These are phyloP conservation scores for Colletotrichum zoysiae DNA, from an alignment of 2,329 filamentous ascomycete species.

Conservation along the genomic window DNA sequence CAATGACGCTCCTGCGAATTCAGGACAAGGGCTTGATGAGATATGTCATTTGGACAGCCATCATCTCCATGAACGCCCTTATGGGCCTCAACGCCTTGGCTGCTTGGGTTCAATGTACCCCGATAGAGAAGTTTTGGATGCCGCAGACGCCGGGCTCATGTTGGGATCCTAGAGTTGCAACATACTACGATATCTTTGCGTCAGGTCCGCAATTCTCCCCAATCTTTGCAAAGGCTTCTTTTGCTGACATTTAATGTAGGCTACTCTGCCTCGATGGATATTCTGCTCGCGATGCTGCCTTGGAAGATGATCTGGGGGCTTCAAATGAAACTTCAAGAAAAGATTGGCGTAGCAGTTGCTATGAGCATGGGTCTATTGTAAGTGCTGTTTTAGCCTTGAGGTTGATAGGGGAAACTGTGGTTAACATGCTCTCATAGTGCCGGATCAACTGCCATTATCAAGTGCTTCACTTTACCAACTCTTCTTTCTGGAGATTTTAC, in stretches of 20 bases:
- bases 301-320: constrained; percentile 41
- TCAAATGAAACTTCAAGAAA: constrained; percentile 38
- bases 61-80: constrained; percentile 49
- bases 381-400: not conserved
- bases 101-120: constrained; percentile 43
- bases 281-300: constrained; percentile 35
- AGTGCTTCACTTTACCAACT: constrained; percentile 35
- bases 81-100: constrained; percentile 44
- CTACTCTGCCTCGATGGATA: constrained; percentile 36
- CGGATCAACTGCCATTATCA: constrained; percentile 42
- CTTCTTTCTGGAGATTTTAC: constrained; percentile 34
- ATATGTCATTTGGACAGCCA: constrained; percentile 50
- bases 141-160: constrained; percentile 27
- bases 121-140: constrained; percentile 33
- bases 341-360: constrained; percentile 36
- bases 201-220: constrained; percentile 22
- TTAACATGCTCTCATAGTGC: constrained; percentile 33
- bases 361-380: constrained; percentile 42
- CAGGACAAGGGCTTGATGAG: constrained; percentile 45
- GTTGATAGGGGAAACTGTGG: no score
- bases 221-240: not conserved
- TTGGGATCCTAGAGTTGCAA: constrained; percentile 35
- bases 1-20: constrained; percentile 52
- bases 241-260: not conserved
- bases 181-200: constrained; percentile 41